These are phyloP conservation scores for Penicillium malachiteum DNA, from an alignment of 495 filamentous ascomycete genomes.

Conservation along the genomic window DNA sequence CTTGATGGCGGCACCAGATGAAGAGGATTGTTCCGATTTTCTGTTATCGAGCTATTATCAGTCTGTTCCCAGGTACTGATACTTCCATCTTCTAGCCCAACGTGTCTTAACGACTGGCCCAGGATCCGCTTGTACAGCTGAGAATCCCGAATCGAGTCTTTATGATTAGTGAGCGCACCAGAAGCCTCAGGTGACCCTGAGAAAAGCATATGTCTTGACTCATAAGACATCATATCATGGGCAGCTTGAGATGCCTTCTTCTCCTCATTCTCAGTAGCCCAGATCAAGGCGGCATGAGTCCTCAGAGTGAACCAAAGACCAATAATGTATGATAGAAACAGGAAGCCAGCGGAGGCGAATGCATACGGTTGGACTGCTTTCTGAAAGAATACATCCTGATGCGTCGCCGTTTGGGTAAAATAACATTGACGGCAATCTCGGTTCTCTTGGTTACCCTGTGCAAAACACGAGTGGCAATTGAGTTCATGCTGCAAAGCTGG, in stretches of 20 bases:
- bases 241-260: slow-evolving; percentile 51
- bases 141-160: slow-evolving; percentile 68
- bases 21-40: slow-evolving; percentile 42
- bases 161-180: slow-evolving; percentile 23
- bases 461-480: slow-evolving; percentile 76
- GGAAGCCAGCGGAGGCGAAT: slow-evolving; percentile 76
- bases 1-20: slow-evolving; percentile 67
- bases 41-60: slow-evolving; percentile 19
- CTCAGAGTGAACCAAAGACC: slow-evolving; percentile 94
- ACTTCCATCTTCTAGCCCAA: slow-evolving; percentile 59
- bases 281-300: slow-evolving; percentile 96
- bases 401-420: slow-evolving; percentile 84
- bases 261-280: slow-evolving; percentile 84
- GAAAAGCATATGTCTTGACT: slow-evolving; percentile 36
- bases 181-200: slow-evolving; percentile 33
- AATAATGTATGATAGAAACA: slow-evolving; percentile 93
- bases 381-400: slow-evolving; percentile 82
- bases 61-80: slow-evolving; percentile 45
- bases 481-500: slow-evolving; percentile 70
- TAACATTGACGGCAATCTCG: slow-evolving; percentile 88
- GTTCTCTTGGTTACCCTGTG: slow-evolving; percentile 41
- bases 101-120: slow-evolving; percentile 80
- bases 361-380: slow-evolving; percentile 92
- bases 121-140: slow-evolving; percentile 91
- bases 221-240: slow-evolving; percentile 41